Evolutionary conservation across 371 early-diverging fungal species (phyloP).

Genomic region (Mortierella sp.): DNA sequence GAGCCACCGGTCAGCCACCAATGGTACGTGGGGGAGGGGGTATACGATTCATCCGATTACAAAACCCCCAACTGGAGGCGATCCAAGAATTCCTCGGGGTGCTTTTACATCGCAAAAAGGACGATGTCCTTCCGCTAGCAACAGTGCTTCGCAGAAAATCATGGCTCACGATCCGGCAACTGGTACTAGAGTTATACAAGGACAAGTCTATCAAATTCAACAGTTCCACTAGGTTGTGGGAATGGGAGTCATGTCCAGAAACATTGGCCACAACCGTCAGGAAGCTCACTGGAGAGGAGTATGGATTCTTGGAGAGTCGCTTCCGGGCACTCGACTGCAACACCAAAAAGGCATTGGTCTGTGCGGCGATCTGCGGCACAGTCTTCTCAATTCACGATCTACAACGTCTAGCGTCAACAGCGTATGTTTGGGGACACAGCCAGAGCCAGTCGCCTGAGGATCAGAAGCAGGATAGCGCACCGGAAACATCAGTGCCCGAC

Average conservation of each 20-base stretch:
- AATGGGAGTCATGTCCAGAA: slow-evolving; percentile 33
- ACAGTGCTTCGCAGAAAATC: slow-evolving; percentile 28
- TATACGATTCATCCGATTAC: slow-evolving; percentile 39
- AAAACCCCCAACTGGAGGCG: slow-evolving; percentile 26
- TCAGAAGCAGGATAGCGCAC: background rate
- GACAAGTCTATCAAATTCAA: slow-evolving; percentile 40
- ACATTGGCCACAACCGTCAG: slow-evolving; percentile 31
- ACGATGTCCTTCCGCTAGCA: slow-evolving; percentile 30
- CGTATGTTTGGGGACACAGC: slow-evolving; percentile 21
- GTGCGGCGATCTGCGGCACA: slow-evolving; percentile 45
- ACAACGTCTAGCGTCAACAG: slow-evolving; percentile 31
- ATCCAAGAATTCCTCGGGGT: slow-evolving; percentile 39
- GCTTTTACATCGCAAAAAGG: slow-evolving; percentile 25
- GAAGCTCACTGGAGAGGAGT: slow-evolving; percentile 44
- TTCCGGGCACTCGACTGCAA: slow-evolving; percentile 36
- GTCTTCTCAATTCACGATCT: slow-evolving; percentile 28
- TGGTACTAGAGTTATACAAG: slow-evolving; percentile 42
- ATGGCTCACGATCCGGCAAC: slow-evolving; percentile 47
- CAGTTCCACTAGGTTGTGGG: slow-evolving; percentile 18
- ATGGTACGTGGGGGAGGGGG: slow-evolving; percentile 45
- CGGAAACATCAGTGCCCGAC: background rate
- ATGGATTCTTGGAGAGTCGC: slow-evolving; percentile 29
- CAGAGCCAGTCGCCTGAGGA: background rate
- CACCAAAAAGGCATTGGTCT: slow-evolving; percentile 43
- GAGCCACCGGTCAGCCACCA: slow-evolving; percentile 26